A percentile compares a stretch with the other conserved stretches of the same genome.
phyloP scores from a whole-genome alignment of 768 basidiomycete genomes.

The Lactifluus hygrophoroides region DNA sequence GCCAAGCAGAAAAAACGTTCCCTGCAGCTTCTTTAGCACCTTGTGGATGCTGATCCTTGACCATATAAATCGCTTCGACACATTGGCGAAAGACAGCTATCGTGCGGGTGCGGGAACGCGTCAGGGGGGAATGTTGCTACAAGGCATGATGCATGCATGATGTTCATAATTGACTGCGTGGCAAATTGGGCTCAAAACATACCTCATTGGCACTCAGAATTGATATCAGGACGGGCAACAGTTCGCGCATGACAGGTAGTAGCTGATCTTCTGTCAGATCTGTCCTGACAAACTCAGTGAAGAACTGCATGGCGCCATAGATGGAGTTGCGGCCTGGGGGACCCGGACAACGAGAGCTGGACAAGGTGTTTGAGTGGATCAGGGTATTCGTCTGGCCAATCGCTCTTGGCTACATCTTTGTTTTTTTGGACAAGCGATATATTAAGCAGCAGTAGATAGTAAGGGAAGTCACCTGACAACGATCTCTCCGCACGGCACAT shows the following conservation, averaged over 20 bases:
- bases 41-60: slow-evolving; percentile 86
- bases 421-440: too few species aligned
- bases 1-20: slow-evolving; percentile 80
- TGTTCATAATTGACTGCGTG: not conserved
- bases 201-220: slow-evolving; percentile 77
- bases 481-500: too few species aligned
- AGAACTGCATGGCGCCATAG: slow-evolving; percentile 94
- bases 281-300: slow-evolving; percentile 89
- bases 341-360: slow-evolving; percentile 61
- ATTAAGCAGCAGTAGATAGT: too few species aligned
- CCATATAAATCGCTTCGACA: slow-evolving; percentile 84
- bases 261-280: slow-evolving; percentile 95
- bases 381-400: slow-evolving; percentile 97
- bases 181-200: slow-evolving; percentile 14
- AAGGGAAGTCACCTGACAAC: too few species aligned
- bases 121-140: slow-evolving; percentile 65
- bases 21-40: slow-evolving; percentile 76
- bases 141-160: too few species aligned
- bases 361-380: slow-evolving; percentile 74
- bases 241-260: slow-evolving; percentile 78
- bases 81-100: slow-evolving; percentile 89
- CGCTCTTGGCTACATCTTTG: slow-evolving; percentile 84
- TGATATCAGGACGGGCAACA: slow-evolving; percentile 75
- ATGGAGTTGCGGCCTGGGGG: slow-evolving; percentile 68
- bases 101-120: slow-evolving; percentile 77